phyloP scores from a whole-genome alignment of 306 rosid species.

The Lithocarpus polystachyus region DNA sequence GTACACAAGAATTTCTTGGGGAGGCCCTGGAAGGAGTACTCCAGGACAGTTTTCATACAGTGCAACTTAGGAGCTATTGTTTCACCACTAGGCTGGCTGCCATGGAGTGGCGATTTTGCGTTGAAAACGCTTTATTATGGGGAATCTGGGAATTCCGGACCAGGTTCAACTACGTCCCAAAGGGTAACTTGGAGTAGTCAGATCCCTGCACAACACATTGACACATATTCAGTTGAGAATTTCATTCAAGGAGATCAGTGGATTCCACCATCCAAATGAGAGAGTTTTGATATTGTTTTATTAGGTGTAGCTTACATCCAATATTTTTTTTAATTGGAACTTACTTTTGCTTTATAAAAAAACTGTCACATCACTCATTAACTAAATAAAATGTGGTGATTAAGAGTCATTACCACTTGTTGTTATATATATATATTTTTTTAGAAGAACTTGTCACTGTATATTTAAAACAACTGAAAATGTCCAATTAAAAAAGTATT shows the following conservation, averaged over 20 bases:
- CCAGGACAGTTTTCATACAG: constrained; percentile 60
- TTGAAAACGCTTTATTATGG: constrained; percentile 76
- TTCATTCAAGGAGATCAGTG: constrained; percentile 85
- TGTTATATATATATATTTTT: too few species aligned
- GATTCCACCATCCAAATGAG: constrained; percentile 36
- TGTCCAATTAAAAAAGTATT: too few species aligned
- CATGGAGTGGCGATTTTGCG: constrained; percentile 64
- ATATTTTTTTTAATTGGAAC: fast-evolving
- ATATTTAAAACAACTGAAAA: too few species aligned
- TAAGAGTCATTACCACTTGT: too few species aligned
- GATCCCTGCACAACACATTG: constrained; percentile 51
- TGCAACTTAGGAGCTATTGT: constrained; percentile 48
- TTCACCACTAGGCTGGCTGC: constrained; percentile 63
- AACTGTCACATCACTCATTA: fast-evolving
- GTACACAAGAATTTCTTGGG: constrained; percentile 84
- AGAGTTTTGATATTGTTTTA: too few species aligned
- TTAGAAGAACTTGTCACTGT: too few species aligned
- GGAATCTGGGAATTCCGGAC: constrained; percentile 53
- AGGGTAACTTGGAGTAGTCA: constrained; percentile 67
- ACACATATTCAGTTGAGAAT: constrained; percentile 52
- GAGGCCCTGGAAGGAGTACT: constrained; percentile 92
- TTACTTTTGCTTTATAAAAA: fast-evolving
- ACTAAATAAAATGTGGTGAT: too few species aligned
- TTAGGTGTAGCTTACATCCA: too few species aligned
- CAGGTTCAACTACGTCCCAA: constrained; percentile 37